Conservation (phyloP, 495 filamentous ascomycete species). For the Neurospora tetraspora region DNA sequence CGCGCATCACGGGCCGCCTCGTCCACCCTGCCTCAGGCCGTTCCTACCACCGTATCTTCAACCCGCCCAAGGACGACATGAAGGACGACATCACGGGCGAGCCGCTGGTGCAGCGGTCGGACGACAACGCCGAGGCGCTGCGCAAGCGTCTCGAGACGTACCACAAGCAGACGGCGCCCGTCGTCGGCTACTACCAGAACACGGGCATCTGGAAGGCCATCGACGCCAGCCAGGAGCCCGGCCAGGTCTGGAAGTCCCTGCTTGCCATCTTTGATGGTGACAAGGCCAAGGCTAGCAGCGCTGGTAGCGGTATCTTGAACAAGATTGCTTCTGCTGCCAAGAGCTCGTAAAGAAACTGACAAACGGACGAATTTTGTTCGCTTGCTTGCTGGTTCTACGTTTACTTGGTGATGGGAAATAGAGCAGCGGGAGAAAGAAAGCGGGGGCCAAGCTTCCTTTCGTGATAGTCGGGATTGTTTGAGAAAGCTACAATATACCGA, state of each 20-base stretch:
- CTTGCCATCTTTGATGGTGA: conserved; percentile 62
- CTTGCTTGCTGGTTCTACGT: neutral
- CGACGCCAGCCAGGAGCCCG: conserved; percentile 93
- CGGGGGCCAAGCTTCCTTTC: neutral
- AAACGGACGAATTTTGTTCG: neutral
- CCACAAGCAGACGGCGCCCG: conserved; percentile 85
- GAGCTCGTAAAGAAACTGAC: conserved; percentile 17
- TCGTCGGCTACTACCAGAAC: conserved; percentile 91
- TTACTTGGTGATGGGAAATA: neutral
- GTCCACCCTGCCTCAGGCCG: conserved; percentile 93
- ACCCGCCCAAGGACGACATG: conserved; percentile 91
- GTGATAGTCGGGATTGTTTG: neutral
- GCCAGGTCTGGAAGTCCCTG: conserved; percentile 88
- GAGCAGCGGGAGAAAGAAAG: neutral
- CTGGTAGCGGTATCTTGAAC: conserved; percentile 34
- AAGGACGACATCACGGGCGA: conserved; percentile 96
- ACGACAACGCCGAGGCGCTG: conserved; percentile 95
- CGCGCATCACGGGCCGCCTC: conserved; percentile 92
- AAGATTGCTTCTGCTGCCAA: conserved; percentile 29
- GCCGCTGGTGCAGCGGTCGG: conserved; percentile 87
- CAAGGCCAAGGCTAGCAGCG: conserved; percentile 42
- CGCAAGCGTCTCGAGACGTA: conserved; percentile 92
- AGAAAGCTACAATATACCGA: neutral
- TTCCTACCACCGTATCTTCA: conserved; percentile 96
- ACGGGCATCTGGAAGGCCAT: conserved; percentile 94